phyloP scores from a whole-genome alignment of 2,329 filamentous ascomycete genomes.

The Fusarium buharicum region DNA sequence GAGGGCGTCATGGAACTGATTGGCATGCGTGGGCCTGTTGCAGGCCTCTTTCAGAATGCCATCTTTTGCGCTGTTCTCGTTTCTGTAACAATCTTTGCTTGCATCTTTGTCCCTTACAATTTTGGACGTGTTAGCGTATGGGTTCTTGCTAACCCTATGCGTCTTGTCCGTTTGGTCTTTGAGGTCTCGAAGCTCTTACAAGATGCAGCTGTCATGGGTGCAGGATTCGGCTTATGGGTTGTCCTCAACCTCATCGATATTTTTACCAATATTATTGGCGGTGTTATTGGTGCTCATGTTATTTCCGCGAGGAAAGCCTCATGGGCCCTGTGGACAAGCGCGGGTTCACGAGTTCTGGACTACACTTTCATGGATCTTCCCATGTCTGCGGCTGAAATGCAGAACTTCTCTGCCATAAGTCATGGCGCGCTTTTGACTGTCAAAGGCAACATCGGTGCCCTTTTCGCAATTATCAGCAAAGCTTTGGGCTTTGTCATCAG shows the following conservation, averaged over 20 bases:
- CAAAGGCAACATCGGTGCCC: slow-evolving; percentile 61
- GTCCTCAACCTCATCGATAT: slow-evolving; percentile 54
- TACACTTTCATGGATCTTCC: slow-evolving; percentile 63
- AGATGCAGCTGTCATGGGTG: slow-evolving; percentile 74
- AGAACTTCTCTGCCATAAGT: slow-evolving; percentile 80
- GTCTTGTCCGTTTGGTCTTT: slow-evolving; percentile 78
- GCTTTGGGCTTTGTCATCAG: slow-evolving; percentile 57
- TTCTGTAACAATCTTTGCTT: slow-evolving; percentile 83
- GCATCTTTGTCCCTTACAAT: slow-evolving; percentile 92
- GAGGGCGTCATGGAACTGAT: slow-evolving; percentile 96
- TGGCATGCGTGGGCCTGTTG: slow-evolving; percentile 93
- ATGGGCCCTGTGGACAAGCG: slow-evolving; percentile 56
- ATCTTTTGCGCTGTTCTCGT: slow-evolving; percentile 94
- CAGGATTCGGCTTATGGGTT: slow-evolving; percentile 64
- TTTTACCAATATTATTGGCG: slow-evolving; percentile 50
- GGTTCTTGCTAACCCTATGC: slow-evolving; percentile 80
- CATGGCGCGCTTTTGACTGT: slow-evolving; percentile 74
- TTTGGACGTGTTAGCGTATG: slow-evolving; percentile 87
- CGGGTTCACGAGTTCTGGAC: slow-evolving; percentile 60
- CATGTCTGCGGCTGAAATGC: slow-evolving; percentile 70
- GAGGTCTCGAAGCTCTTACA: slow-evolving; percentile 81
- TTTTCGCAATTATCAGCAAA: slow-evolving; percentile 54
- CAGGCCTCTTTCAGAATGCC: slow-evolving; percentile 91
- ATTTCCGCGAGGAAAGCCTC: slow-evolving; percentile 52
- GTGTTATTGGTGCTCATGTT: slow-evolving; percentile 46